Percentiles rank a stretch among this genome's conserved stretches.
These are phyloP conservation scores for Phlyctochytrium arcticum DNA, from an alignment of 192 early-diverging fungal genomes.

Conservation along the genomic window DNA sequence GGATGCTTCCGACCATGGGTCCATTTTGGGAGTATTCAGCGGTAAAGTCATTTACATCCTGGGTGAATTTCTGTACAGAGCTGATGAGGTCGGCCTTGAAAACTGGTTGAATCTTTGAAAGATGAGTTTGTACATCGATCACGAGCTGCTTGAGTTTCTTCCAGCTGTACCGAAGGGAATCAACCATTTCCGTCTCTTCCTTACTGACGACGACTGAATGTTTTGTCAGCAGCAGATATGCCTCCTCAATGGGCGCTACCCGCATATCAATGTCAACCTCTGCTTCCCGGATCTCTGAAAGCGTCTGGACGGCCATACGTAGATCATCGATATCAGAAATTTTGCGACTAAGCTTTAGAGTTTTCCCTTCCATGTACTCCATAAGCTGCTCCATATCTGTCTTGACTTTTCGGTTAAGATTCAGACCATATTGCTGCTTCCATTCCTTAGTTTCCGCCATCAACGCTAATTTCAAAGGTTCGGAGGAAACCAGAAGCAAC, in stretches of 20 bases:
- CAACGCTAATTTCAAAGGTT: constrained; percentile 60
- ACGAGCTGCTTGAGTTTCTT: constrained; percentile 62
- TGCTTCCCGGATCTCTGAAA: constrained; percentile 56
- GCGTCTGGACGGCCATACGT: constrained; percentile 55
- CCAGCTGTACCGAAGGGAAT: constrained; percentile 65
- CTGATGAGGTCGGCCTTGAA: constrained; percentile 58
- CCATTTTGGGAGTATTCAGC: constrained; percentile 61
- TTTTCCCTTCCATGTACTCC: constrained; percentile 65
- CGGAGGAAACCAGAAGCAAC: constrained; percentile 53
- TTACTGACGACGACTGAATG: constrained; percentile 58
- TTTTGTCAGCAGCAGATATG: constrained; percentile 56
- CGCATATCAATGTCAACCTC: constrained; percentile 70
- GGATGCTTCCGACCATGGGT: constrained; percentile 60
- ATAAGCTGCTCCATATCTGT: constrained; percentile 64
- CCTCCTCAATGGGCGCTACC: constrained; percentile 61
- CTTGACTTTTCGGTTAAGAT: constrained; percentile 62
- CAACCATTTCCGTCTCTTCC: constrained; percentile 68
- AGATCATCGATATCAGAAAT: constrained; percentile 64
- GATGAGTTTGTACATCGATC: constrained; percentile 57
- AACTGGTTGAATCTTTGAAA: constrained; percentile 60
- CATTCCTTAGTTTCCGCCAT: constrained; percentile 63
- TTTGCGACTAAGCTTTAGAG: constrained; percentile 50
- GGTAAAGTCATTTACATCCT: constrained; percentile 61
- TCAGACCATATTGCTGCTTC: constrained; percentile 65
- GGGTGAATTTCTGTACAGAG: constrained; percentile 54